These are phyloP conservation scores for Fomitopsis serialis DNA, from an alignment of 768 basidiomycete species.

Conservation along the genomic window DNA sequence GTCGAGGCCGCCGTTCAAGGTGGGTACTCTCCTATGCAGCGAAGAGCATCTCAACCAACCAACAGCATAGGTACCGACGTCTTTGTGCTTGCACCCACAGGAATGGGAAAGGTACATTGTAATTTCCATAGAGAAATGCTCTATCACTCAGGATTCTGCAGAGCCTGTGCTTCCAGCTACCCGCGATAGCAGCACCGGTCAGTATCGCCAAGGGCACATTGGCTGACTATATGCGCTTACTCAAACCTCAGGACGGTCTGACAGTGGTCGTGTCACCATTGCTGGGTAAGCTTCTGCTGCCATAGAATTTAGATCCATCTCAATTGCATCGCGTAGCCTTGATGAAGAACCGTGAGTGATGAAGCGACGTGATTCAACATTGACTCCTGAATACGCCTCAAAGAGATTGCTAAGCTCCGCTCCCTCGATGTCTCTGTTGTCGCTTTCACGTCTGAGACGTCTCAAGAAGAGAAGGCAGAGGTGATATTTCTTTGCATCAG, in stretches of 20 bases:
- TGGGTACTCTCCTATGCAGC: slow-evolving; percentile 17
- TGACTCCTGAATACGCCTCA: background rate
- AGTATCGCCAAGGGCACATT: slow-evolving; percentile 30
- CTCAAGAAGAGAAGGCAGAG: slow-evolving; percentile 44
- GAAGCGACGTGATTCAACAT: background rate
- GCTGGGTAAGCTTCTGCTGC: slow-evolving; percentile 41
- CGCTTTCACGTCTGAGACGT: slow-evolving; percentile 65
- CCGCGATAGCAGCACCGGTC: slow-evolving; percentile 52
- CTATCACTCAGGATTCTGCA: slow-evolving; percentile 23
- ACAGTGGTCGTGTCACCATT: slow-evolving; percentile 77
- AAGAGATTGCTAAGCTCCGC: slow-evolving; percentile 63
- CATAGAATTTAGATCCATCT: background rate
- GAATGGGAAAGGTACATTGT: slow-evolving; percentile 73
- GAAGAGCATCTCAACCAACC: background rate
- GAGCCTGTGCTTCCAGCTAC: slow-evolving; percentile 85
- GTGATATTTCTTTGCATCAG: slow-evolving; percentile 27
- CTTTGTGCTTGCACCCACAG: slow-evolving; percentile 79
- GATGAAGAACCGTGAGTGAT: slow-evolving; percentile 70
- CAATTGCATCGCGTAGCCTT: slow-evolving; percentile 41
- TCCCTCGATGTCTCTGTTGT: slow-evolving; percentile 50
- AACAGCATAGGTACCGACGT: slow-evolving; percentile 56
- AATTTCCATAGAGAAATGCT: background rate
- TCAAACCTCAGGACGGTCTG: slow-evolving; percentile 48
- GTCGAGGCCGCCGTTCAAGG: slow-evolving; percentile 66
- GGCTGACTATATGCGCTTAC: background rate